Base-by-base conservation (phyloP, 1,284 basidiomycete species). In the Trametes sp. region DNA sequence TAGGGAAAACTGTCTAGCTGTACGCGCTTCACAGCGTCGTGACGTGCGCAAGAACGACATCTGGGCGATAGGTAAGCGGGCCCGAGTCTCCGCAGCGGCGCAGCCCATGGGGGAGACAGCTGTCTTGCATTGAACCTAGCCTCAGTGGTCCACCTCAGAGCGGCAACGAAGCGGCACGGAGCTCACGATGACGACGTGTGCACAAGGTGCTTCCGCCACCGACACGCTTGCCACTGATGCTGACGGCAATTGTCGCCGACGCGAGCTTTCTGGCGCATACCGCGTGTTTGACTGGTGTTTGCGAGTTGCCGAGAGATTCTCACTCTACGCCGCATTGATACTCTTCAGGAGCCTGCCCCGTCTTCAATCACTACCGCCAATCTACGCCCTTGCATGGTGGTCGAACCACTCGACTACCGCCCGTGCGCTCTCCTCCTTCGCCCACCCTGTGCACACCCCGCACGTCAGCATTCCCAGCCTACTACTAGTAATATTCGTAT, bases 381-480 rank as follows among this genome's bases (percentile, higher is more conserved):
- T 19, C 36, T 41, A 31, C 48, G 4, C 55, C 35, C 35, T 23
- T 16, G 53, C 59, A 48, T 64, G 63, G 42, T 61, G 58, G 45
- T 62, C 59, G 49, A 69, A 65, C 69, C 71, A 67, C 42, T 61
- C 51, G 50, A 67, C 9, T 38, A 85, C 78, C 14, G 80, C 78
- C 14, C 77, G 72, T 0, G 84, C 84, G 31, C 82, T 81, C 66
- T 87, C 81, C 67, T 88, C 84, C 70, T 86, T 86, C 9, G 84
- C 84, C 84, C 84, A 87, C n/a, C 82, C 84, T 87, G n/a, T 9
- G 26, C 13, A 29, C 26, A 33, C 8, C 35, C 38, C 38, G 38
- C 38, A 6, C 38, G n/a, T 41, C 19, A 16, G 38, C 38, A 14
- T 14, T 36, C 11, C 35, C 35, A 36, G 11, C 35, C 11, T 14